Base-by-base conservation (phyloP, 768 basidiomycete genomes). In the Termitomyces sp. region DNA sequence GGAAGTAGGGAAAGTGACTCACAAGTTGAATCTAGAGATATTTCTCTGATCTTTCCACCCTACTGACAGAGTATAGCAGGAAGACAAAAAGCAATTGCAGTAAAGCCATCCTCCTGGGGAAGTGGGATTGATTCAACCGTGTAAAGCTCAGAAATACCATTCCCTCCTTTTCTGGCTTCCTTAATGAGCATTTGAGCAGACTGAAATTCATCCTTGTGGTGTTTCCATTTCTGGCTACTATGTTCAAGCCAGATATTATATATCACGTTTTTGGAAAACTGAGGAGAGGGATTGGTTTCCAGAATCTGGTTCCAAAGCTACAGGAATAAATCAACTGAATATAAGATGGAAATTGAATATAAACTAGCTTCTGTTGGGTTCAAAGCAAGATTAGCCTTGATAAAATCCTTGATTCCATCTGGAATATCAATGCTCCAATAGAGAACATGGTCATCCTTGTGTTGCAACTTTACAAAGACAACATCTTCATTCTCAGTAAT, bases 191-290 rank as follows among this genome's bases (percentile, higher is more conserved):
- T 31, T 31, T 31, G 23, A 7, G 20, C 15, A 22, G 46, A 47
- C 20, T 47, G n/a, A 20, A 47, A 23, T 32, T 47, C 32, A 32
- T 47, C n/a, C 9, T 47, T 3, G 12, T 35, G 15, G 2, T 3
- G 18, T 11, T 47, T 47, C 46, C 29, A 33, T 13, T 47, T 32
- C 15, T 32, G 46, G 15, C 32, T 47, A 6, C 32, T 47, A 16
- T 47, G 31, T 47, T 47, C 46, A 47, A 27, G 46, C 46, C 46
- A 47, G 15, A 47, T 47, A 47, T 47, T 31, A 32, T 47, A 47
- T 32, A 33, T 47, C 5, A 32, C 46, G 22, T 47, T 47, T 20
- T 47, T 47, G 7, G 9, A 20, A 13, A 33, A 47, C 18, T 31
- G 46, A 18, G 46, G 32, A 7, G n/a, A 18, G 3, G 27, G 46